These are phyloP conservation scores for Fragaria vesca DNA, from an alignment of 306 rosid genomes.

Conservation along the genomic window DNA sequence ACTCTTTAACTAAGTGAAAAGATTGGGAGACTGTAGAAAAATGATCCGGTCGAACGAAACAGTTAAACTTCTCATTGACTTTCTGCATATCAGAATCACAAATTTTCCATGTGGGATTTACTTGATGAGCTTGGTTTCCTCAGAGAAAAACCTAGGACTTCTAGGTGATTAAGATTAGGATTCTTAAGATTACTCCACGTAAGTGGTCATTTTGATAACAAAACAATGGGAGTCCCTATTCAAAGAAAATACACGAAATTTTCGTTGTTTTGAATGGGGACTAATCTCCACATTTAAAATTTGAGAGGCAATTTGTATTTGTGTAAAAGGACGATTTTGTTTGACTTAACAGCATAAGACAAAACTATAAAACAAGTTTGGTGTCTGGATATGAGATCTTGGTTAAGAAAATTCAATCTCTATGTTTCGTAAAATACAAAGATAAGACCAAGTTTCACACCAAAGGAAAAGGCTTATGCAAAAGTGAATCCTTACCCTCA, in stretches of 20 bases:
- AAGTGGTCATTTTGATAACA: slow-evolving; percentile 2
- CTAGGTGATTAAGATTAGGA: neutral
- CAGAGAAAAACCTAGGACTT: slow-evolving; percentile 1
- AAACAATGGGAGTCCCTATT: neutral
- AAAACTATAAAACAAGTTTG: neutral
- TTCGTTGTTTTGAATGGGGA: neutral
- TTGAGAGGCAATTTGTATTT: neutral
- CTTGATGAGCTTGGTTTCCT: slow-evolving; percentile 44
- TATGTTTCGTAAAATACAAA: neutral
- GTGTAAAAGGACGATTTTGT: neutral
- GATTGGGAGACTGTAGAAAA: neutral
- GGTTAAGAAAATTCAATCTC: neutral
- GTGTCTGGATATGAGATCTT: neutral
- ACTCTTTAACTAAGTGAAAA: neutral
- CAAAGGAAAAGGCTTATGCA: neutral
- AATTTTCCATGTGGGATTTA: slow-evolving; percentile 20
- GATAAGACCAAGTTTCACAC: neutral
- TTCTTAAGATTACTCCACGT: slow-evolving; percentile 2
- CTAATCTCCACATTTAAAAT: neutral
- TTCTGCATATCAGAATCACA: neutral
- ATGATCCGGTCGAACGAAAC: neutral
- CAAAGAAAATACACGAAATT: neutral
- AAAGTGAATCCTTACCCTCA: neutral
- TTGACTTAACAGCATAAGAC: neutral
- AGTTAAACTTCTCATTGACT: slow-evolving; percentile 9